A percentile compares a stretch with the other conserved stretches of the same genome.
Conservation (phyloP, 208 protist species). For the Naegleria fowleri region DNA sequence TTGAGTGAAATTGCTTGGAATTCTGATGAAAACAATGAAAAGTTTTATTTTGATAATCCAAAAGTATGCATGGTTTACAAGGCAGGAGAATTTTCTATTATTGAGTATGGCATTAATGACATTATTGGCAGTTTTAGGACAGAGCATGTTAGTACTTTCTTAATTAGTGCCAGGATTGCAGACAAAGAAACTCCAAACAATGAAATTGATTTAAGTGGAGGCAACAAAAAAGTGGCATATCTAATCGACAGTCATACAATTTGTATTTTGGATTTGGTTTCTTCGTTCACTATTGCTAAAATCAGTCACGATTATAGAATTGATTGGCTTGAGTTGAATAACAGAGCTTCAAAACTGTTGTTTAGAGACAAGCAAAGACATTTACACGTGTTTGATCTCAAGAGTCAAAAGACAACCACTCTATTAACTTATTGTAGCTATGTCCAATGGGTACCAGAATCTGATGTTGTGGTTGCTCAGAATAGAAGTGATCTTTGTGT, state of each 20-base stretch:
- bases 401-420: conserved; percentile 69
- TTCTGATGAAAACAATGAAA: conserved; percentile 71
- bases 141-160: conserved; percentile 85
- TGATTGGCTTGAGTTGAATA: conserved; percentile 93
- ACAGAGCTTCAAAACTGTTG: conserved; percentile 80
- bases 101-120: conserved; percentile 92
- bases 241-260: conserved; percentile 90
- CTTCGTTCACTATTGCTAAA: conserved; percentile 68
- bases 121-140: conserved; percentile 88
- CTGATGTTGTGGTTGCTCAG: conserved; percentile 95
- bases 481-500: conserved; percentile 88
- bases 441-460: conserved; percentile 94
- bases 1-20: conserved; percentile 86
- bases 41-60: conserved; percentile 92
- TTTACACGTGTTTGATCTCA: conserved; percentile 86
- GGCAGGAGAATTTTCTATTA: conserved; percentile 87
- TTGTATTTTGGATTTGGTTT: conserved; percentile 81
- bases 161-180: conserved; percentile 79
- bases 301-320: conserved; percentile 79
- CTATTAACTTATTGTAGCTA: conserved; percentile 91
- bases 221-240: conserved; percentile 83
- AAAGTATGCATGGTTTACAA: conserved; percentile 91
- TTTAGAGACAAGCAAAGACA: conserved; percentile 90
- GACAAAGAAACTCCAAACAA: conserved; percentile 48
- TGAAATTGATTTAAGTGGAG: conserved; percentile 3